Percentiles rank a stretch among this genome's conserved stretches.
Conservation (phyloP, 1,284 basidiomycete species). For the Vanrija pseudolonga region DNA sequence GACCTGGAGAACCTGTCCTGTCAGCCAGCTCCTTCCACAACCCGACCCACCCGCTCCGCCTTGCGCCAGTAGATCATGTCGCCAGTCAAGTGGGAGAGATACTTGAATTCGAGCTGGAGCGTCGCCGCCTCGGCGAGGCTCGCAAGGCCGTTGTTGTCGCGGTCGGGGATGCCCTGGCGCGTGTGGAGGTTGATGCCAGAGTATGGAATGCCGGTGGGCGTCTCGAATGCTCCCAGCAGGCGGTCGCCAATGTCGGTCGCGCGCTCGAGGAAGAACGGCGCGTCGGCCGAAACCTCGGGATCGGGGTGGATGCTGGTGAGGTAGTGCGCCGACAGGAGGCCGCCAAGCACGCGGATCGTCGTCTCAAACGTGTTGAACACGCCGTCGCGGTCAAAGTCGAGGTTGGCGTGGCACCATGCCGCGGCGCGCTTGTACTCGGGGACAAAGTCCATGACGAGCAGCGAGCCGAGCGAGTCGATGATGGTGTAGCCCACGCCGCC, state of each 20-base stretch:
- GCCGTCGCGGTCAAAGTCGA: constrained; percentile 75
- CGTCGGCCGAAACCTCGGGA: constrained; percentile 50
- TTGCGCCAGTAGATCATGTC: constrained; percentile 76
- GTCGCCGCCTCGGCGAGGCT: constrained; percentile 82
- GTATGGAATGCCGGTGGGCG: constrained; percentile 73
- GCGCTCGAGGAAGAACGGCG: constrained; percentile 66
- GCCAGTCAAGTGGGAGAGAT: constrained; percentile 74
- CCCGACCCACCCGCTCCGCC: constrained; percentile 61
- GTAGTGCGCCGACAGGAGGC: constrained; percentile 77
- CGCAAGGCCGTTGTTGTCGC: constrained; percentile 62
- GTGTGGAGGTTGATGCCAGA: constrained; percentile 72
- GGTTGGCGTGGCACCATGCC: constrained; percentile 67
- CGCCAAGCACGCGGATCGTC: constrained; percentile 76
- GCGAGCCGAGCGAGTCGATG: constrained; percentile 76
- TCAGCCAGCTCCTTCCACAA: background rate
- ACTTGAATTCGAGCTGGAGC: constrained; percentile 83
- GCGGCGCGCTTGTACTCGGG: constrained; percentile 75
- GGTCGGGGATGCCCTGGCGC: constrained; percentile 62
- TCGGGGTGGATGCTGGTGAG: constrained; percentile 54
- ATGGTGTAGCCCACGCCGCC: constrained; percentile 84
- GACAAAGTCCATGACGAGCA: constrained; percentile 77
- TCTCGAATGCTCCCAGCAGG: constrained; percentile 78
- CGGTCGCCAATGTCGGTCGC: constrained; percentile 79
- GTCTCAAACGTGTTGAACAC: constrained; percentile 89
- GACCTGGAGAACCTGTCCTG: constrained; percentile 52